Evolutionary conservation across 331 rosid species (phyloP).

Genomic region (Acacia concinna): DNA sequence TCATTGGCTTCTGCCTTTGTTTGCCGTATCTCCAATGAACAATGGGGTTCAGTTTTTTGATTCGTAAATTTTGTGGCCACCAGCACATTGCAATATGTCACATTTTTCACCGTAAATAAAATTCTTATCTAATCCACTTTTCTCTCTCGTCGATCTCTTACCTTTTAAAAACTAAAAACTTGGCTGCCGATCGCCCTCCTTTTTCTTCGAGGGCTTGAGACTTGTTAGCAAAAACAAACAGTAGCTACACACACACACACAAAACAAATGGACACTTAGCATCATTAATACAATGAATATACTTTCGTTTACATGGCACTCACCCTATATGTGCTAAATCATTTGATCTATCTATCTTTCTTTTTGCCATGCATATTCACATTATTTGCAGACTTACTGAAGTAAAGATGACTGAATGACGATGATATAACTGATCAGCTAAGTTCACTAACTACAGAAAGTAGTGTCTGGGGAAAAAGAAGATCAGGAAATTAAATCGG

Average conservation of each 20-base stretch:
- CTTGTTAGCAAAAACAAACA: neutral
- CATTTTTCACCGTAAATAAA: slow-evolving; percentile 26
- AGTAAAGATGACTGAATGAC: neutral
- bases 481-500: no score
- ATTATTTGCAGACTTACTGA: neutral
- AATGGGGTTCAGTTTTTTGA: neutral
- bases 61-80: slow-evolving; percentile 11
- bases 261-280: neutral
- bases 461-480: no score
- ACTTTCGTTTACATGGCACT: neutral
- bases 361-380: neutral
- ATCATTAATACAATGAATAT: neutral
- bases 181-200: neutral
- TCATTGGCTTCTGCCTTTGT: neutral
- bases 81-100: slow-evolving; percentile 11
- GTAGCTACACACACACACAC: neutral
- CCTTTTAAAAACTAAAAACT: neutral
- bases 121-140: slow-evolving; percentile 17
- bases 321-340: neutral
- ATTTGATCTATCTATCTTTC: neutral
- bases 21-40: neutral
- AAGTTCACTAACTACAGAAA: neutral
- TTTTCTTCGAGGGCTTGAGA: slow-evolving; percentile 10
- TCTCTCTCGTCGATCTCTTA: neutral
- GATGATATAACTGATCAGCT: neutral